Percentiles rank a stretch among this genome's conserved stretches.
phyloP scores from a whole-genome alignment of 1,284 basidiomycete genomes.

The Trametes versicolor region DNA sequence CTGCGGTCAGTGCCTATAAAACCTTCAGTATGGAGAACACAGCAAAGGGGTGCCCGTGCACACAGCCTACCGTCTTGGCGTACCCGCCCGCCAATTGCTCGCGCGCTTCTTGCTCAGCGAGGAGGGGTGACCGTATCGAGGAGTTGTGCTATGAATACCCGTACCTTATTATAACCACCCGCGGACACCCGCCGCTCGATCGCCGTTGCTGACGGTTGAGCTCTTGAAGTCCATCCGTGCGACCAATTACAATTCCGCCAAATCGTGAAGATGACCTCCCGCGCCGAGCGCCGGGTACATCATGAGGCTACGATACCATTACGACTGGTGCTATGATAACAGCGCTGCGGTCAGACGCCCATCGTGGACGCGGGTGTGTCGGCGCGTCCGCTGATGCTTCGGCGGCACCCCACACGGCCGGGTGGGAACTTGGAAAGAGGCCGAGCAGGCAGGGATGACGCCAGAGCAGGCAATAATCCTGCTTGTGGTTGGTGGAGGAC shows the following conservation, averaged over 20 bases:
- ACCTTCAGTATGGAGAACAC: neutral
- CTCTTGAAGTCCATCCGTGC: neutral
- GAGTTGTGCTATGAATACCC: conserved; percentile 5
- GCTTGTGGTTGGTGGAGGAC: neutral
- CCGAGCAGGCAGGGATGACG: neutral
- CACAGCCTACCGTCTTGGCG: neutral
- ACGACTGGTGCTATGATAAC: conserved; percentile 16
- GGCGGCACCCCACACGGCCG: neutral
- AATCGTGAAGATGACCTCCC: neutral
- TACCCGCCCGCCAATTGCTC: too few relatives aligned
- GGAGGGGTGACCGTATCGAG: too few relatives aligned
- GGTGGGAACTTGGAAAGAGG: neutral
- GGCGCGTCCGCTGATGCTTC: neutral
- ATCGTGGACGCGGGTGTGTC: neutral
- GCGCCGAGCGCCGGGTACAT: neutral
- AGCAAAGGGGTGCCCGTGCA: neutral
- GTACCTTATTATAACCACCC: conserved; percentile 10
- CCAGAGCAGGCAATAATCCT: too few relatives aligned
- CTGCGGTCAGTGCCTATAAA: neutral
- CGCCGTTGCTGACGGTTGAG: neutral
- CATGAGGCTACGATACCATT: conserved; percentile 19
- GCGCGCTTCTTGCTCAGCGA: too few relatives aligned
- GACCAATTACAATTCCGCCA: neutral
- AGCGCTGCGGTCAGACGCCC: conserved; percentile 13
- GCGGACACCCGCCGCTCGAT: neutral